phyloP scores from a whole-genome alignment of 805 yeast species.

The Teunomyces lycoperdinae region DNA sequence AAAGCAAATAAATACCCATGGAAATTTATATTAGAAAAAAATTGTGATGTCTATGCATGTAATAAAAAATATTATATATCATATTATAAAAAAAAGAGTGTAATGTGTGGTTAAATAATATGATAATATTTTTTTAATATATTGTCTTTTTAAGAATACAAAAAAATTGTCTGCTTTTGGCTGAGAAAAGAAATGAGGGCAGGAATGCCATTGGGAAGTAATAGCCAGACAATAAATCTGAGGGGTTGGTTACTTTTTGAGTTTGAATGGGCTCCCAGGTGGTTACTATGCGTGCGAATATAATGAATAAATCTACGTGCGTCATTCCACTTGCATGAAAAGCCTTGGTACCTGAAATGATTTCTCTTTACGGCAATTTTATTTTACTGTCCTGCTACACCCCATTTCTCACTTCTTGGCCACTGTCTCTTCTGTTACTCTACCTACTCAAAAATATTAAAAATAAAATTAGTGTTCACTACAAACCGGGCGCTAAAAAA shows the following conservation, averaged over 20 bases:
- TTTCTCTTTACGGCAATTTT: not conserved
- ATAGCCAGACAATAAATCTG: not conserved
- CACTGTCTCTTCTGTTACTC: not conserved
- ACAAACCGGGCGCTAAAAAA: constrained; percentile 1
- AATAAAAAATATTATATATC: not conserved
- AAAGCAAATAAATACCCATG: not conserved
- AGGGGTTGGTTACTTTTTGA: not conserved
- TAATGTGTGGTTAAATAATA: not conserved
- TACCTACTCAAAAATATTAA: not conserved
- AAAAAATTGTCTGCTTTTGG: not conserved
- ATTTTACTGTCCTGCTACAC: not conserved
- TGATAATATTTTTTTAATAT: not conserved
- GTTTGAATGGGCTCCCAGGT: not conserved
- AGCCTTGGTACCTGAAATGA: not conserved
- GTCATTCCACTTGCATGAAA: not conserved
- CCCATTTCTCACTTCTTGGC: not conserved
- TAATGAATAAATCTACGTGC: not conserved
- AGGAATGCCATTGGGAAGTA: not conserved
- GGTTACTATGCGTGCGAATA: not conserved
- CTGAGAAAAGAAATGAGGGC: not conserved
- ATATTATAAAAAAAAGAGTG: not conserved
- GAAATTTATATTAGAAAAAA: not conserved
- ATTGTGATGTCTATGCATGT: constrained; percentile 1
- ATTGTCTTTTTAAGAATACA: not conserved
- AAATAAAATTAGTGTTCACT: constrained; percentile 1